Evolutionary conservation across 2,329 filamentous ascomycete species (phyloP).

Genomic region (Trichoderma semiorbis): DNA sequence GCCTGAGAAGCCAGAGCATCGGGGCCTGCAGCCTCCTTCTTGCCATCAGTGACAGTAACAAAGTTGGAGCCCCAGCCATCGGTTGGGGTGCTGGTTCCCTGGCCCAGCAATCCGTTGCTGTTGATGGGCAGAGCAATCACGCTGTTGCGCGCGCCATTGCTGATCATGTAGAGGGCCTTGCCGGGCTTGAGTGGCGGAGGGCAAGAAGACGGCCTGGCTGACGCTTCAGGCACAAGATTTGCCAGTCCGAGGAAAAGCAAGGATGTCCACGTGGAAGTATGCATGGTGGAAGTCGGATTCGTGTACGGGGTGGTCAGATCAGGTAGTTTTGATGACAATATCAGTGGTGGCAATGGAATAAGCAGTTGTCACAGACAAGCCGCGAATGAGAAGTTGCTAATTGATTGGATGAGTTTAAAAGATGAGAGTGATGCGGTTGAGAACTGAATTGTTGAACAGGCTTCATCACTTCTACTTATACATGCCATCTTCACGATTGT

Average conservation of each 20-base stretch:
- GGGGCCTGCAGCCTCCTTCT: conserved; percentile 38
- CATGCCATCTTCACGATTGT: not conserved
- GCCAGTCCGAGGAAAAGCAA: not conserved
- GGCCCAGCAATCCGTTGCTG: conserved; percentile 44
- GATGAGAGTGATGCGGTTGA: not conserved
- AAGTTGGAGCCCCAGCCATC: conserved; percentile 45
- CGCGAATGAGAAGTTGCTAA: not conserved
- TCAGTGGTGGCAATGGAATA: not conserved
- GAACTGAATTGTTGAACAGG: not conserved
- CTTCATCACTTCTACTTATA: not conserved
- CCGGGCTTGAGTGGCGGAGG: not conserved
- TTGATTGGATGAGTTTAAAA: not conserved
- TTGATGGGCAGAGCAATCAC: conserved; percentile 49
- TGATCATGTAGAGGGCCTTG: conserved; percentile 55
- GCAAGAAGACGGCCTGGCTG: not conserved
- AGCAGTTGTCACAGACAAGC: not conserved
- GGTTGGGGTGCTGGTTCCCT: conserved; percentile 41
- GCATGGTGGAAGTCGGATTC: conserved; percentile 1
- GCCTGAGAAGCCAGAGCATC: conserved; percentile 53
- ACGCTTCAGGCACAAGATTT: not conserved
- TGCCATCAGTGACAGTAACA: conserved; percentile 34
- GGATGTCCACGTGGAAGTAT: conserved; percentile 1
- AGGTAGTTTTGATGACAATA: not conserved
- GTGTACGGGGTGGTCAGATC: not conserved
- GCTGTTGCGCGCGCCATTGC: conserved; percentile 48